Conservation (phyloP, 225 moss, liverwort and hornwort genomes). For the Lunularia cruciata region DNA sequence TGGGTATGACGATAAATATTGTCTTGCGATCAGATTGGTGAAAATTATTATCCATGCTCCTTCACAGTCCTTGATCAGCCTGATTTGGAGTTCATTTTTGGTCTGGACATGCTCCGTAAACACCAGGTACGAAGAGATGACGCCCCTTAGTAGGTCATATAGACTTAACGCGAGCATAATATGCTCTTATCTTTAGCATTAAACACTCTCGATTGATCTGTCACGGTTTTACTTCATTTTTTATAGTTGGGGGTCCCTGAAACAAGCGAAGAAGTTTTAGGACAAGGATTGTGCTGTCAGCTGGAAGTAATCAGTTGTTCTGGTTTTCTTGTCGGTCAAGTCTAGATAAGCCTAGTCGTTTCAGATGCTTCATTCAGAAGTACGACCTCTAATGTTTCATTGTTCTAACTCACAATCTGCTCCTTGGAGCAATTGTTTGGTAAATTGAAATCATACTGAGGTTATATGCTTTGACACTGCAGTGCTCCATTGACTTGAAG, state of each 20-base stretch:
- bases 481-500: slow-evolving; percentile 91
- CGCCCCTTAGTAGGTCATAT: neutral
- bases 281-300: too few species aligned
- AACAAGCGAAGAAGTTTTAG: too few species aligned
- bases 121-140: slow-evolving; percentile 80
- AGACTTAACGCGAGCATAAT: neutral
- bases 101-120: slow-evolving; percentile 97
- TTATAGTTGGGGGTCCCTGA: too few species aligned
- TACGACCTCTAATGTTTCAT: too few species aligned
- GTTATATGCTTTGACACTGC: slow-evolving; percentile 23
- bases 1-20: too few species aligned
- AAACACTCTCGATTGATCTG: neutral
- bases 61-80: slow-evolving; percentile 98
- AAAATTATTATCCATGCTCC: slow-evolving; percentile 90
- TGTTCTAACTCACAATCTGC: too few species aligned
- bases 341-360: too few species aligned
- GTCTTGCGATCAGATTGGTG: slow-evolving; percentile 75
- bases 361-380: too few species aligned
- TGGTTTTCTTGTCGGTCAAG: too few species aligned
- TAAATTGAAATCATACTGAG: neutral
- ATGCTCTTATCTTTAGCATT: neutral
- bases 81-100: slow-evolving; percentile 96
- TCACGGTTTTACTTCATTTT: too few species aligned
- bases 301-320: too few species aligned
- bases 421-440: neutral